Base-by-base conservation (phyloP, 108 stramenopile genomes). In the Skeletonema costatum region DNA sequence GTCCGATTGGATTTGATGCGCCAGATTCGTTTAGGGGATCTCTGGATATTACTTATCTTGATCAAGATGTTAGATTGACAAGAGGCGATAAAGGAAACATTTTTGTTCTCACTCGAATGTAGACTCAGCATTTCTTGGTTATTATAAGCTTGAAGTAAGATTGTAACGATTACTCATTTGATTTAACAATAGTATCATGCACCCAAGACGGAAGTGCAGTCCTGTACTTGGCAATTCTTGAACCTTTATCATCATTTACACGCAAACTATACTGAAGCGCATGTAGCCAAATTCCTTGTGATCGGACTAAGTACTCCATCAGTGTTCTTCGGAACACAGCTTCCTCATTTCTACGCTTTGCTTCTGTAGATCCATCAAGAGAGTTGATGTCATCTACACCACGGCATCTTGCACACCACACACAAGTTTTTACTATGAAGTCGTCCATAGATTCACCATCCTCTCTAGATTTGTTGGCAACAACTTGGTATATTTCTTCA, bases 201-300 rank as follows among this genome's bases (percentile, higher is more conserved):
- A 42, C 68, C 80, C 80, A 81, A 25, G 31, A 33, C 14, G 80
- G 80, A 11, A 75, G 56, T 8, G 53, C 17, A 8, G 80, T 74
- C 60, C 56, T 73, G 44, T 70, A 81, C 33, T 14, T 60, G 7
- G 71, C 35, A 29, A 32, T 16, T 53, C 48, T 63, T 38, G 36
- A 38, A 25, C 71, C 73, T 64, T 74, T 56, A 56, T 58, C 56
- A 75, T 81, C 86, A 30, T 74, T 51, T 13, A 41, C 64, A 74
- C 56, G 66, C 36, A 87, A 71, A 66, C 71, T 80, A 64, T 95
- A 95, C 44, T 91, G 91, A 46, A 92, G 73, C 2, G 94, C 94
- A 88, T 95, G 94, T 14, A 95, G 73, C 89, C 88, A 95, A 64
- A 95, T 95, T 4, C 91, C 92, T 21, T 75, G 91, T 68, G 89